A percentile compares a stretch with the other conserved stretches of the same genome.
phyloP scores from a whole-genome alignment of 495 filamentous ascomycete genomes.

The Talaromyces wortmannii region DNA sequence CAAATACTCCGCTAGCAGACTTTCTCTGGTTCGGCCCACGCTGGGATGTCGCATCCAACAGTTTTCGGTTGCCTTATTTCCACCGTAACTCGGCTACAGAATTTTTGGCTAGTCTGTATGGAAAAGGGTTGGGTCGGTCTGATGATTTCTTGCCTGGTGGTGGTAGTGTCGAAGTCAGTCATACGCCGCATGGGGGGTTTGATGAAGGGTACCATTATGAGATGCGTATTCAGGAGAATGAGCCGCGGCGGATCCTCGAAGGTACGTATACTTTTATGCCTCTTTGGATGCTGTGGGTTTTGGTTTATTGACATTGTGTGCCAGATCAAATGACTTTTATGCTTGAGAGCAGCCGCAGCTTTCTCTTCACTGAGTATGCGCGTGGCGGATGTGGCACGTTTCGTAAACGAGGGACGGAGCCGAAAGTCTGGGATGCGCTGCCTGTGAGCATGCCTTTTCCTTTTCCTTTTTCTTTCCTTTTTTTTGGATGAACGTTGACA shows the following conservation, averaged over 20 bases:
- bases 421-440: slow-evolving; percentile 32
- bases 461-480: too few species aligned
- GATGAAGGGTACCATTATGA: slow-evolving; percentile 34
- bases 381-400: slow-evolving; percentile 26
- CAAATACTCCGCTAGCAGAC: slow-evolving; percentile 25
- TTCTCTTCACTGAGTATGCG: slow-evolving; percentile 35
- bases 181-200: slow-evolving; percentile 36
- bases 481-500: too few species aligned
- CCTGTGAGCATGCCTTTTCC: slow-evolving; percentile 12
- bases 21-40: slow-evolving; percentile 37
- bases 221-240: slow-evolving; percentile 29
- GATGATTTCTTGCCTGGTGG: slow-evolving; percentile 35
- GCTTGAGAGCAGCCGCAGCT: slow-evolving; percentile 33
- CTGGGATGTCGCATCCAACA: slow-evolving; percentile 37
- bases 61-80: slow-evolving; percentile 35
- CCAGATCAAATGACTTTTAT: slow-evolving; percentile 26
- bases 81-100: slow-evolving; percentile 36
- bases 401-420: slow-evolving; percentile 29
- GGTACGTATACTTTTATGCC: slow-evolving; percentile 10
- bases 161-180: slow-evolving; percentile 32
- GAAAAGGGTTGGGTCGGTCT: slow-evolving; percentile 30
- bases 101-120: slow-evolving; percentile 33
- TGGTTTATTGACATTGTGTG: background rate
- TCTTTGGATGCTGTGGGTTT: background rate
- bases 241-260: slow-evolving; percentile 30